phyloP scores from a whole-genome alignment of 192 early-diverging fungal species.

The Gamsiella multidivaricata region DNA sequence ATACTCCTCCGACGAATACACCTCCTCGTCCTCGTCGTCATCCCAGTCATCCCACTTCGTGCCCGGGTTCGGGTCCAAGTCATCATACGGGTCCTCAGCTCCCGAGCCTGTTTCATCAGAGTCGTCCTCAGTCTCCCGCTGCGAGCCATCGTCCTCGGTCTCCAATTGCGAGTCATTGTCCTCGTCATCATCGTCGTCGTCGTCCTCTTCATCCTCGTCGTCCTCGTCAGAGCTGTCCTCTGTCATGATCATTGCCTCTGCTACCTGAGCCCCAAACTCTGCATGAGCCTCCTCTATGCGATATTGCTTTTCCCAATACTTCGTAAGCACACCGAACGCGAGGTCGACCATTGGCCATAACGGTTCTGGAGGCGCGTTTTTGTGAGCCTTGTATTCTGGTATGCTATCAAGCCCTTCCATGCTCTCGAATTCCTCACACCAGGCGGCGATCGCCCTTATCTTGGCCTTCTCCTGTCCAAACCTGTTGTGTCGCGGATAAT shows the following conservation, averaged over 20 bases:
- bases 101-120: too few relatives aligned
- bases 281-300: too few relatives aligned
- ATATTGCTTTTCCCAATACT: neutral
- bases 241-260: too few relatives aligned
- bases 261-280: too few relatives aligned
- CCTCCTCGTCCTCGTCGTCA: too few relatives aligned
- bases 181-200: neutral
- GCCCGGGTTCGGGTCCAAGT: too few relatives aligned
- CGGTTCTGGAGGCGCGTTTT: neutral
- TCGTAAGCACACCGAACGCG: neutral
- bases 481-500: neutral
- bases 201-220: neutral
- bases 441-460: neutral
- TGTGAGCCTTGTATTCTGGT: neutral
- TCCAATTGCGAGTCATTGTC: neutral
- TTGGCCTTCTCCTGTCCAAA: neutral
- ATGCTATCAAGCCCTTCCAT: neutral
- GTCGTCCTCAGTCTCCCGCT: too few relatives aligned
- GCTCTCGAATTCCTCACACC: neutral
- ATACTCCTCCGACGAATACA: too few relatives aligned
- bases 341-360: neutral
- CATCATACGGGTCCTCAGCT: too few relatives aligned
- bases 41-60: too few relatives aligned
- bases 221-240: too few relatives aligned
- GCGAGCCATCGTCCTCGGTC: too few relatives aligned